Evolutionary conservation across 371 early-diverging fungal species (phyloP).

Genomic region (Apophysomyces sp.): DNA sequence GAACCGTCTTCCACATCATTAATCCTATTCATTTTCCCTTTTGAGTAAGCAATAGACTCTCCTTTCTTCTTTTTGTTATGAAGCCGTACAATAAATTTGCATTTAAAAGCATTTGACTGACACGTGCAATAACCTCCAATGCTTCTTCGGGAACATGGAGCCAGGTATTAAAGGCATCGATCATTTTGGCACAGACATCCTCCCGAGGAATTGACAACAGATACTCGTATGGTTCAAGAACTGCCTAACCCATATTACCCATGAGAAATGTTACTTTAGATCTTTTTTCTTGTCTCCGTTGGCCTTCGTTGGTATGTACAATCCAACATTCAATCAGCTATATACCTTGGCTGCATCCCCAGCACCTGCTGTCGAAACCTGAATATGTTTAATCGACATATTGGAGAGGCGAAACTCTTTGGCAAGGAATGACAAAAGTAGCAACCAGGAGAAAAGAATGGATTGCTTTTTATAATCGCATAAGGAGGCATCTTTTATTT

Average conservation of each 20-base stretch:
- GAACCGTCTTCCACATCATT: slow-evolving; percentile 97
- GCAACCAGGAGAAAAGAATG: not conserved
- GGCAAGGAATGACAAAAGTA: not conserved
- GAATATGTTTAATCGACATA: not conserved
- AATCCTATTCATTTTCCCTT: slow-evolving; percentile 52
- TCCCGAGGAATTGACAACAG: slow-evolving; percentile 84
- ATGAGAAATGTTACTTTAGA: not conserved
- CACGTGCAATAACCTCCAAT: slow-evolving; percentile 69
- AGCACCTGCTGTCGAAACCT: not conserved
- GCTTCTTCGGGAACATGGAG: slow-evolving; percentile 71
- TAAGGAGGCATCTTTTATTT: no score
- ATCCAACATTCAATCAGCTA: not conserved
- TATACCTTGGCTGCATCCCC: not conserved
- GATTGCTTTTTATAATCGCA: not conserved
- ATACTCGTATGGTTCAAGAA: slow-evolving; percentile 86
- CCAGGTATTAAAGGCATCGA: slow-evolving; percentile 90
- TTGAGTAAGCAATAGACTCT: not conserved
- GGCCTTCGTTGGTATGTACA: not conserved
- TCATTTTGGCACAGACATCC: slow-evolving; percentile 84
- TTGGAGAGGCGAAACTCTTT: not conserved
- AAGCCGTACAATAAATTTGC: slow-evolving; percentile 81
- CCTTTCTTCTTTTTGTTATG: not conserved
- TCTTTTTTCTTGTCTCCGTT: not conserved
- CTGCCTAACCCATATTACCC: slow-evolving; percentile 32
- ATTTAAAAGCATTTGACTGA: slow-evolving; percentile 93